Conservation (phyloP, 225 moss, liverwort and hornwort genomes). For the Straminergon stramineum region DNA sequence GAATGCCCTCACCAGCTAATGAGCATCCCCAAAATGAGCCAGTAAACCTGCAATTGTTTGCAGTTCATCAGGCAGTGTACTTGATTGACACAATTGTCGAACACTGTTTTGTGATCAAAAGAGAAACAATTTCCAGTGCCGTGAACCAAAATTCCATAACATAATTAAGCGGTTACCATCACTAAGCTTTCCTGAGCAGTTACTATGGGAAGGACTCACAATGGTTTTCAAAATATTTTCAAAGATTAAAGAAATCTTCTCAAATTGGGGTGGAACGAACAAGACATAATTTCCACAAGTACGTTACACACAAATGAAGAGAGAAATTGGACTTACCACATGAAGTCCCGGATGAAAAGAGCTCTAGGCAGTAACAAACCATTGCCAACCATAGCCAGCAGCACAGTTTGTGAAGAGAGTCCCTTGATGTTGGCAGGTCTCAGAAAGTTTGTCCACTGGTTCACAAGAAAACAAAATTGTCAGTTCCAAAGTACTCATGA, state of each 20-base stretch:
- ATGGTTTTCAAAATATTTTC: neutral
- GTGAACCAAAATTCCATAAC: neutral
- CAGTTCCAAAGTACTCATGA: neutral
- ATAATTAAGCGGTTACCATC: neutral
- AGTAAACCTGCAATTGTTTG: constrained; percentile 49
- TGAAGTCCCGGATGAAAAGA: constrained; percentile 68
- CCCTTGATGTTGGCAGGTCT: constrained; percentile 67
- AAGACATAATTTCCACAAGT: neutral
- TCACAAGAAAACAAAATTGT: neutral
- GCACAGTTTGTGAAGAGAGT: constrained; percentile 65
- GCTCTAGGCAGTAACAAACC: constrained; percentile 69
- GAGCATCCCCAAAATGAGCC: constrained; percentile 71
- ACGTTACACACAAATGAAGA: neutral
- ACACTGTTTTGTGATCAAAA: neutral
- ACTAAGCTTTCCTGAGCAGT: too few species aligned
- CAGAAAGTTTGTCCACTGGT: constrained; percentile 68
- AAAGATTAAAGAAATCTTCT: too few species aligned
- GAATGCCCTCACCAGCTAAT: constrained; percentile 70
- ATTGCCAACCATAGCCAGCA: constrained; percentile 84
- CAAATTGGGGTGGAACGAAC: neutral
- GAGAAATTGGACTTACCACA: constrained; percentile 42
- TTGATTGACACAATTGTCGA: neutral
- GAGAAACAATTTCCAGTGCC: neutral
- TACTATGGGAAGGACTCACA: neutral
- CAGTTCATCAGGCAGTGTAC: neutral